Percentiles rank a stretch among this genome's conserved stretches.
Conservation (phyloP, 2,329 filamentous ascomycete genomes). For the Epichloe gansuensis region DNA sequence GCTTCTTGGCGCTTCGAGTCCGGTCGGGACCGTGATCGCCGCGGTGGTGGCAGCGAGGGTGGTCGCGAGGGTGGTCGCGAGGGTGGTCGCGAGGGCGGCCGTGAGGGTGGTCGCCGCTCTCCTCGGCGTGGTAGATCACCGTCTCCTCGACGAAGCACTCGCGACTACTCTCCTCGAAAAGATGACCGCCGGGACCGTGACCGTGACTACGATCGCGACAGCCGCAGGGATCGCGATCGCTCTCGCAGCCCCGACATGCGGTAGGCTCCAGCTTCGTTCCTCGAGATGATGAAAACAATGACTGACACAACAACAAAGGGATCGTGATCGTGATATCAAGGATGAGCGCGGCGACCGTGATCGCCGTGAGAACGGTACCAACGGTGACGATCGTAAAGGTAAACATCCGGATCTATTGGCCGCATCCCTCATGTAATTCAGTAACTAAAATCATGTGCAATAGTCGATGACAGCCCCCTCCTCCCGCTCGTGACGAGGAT, state of each 20-base stretch:
- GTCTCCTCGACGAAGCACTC: conserved; percentile 62
- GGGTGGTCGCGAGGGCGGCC: conserved; percentile 14
- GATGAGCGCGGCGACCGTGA: conserved; percentile 62
- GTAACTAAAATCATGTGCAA: background rate
- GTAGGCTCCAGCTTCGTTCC: conserved; percentile 23
- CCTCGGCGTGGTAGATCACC: conserved; percentile 62
- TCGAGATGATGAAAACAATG: conserved; percentile 7
- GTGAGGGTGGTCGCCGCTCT: conserved; percentile 38
- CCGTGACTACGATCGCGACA: conserved; percentile 65
- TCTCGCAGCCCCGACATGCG: conserved; percentile 58
- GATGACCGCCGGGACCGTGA: conserved; percentile 76
- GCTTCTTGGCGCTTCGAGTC: conserved; percentile 98
- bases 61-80: conserved; percentile 49
- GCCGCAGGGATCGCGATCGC: conserved; percentile 64
- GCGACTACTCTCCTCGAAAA: conserved; percentile 79
- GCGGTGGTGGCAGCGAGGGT: conserved; percentile 19
- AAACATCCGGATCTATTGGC: conserved; percentile 11
- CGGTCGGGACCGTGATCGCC: conserved; percentile 63
- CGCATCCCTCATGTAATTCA: background rate
- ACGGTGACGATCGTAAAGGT: conserved; percentile 90
- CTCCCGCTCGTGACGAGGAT: conserved; percentile 71
- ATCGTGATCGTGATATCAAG: conserved; percentile 44
- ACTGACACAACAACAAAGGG: conserved; percentile 22
- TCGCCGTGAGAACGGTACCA: conserved; percentile 64
- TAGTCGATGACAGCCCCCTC: conserved; percentile 56